Evolutionary conservation across 148 eudicot species (phyloP), one percentile per base, ranked within the genome.

Genomic region (Vaccinium myrtillus): DNA sequence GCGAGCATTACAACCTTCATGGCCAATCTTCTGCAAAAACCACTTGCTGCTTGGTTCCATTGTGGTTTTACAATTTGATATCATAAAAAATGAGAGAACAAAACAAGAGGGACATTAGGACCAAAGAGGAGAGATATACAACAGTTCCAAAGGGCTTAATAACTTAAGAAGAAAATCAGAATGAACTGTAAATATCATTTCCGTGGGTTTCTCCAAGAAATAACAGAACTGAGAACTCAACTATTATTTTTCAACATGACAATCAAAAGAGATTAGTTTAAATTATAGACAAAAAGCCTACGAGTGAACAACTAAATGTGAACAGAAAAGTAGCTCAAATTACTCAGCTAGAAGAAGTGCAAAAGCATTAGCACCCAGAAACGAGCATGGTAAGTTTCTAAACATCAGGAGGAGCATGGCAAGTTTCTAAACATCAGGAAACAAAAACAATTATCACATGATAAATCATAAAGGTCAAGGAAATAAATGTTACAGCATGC

Each of bases 21-120:
- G 97, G 81, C 99, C 99, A 88, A 87, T 89, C 92, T 96, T 96
- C 88, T 96, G 88, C 85, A 96, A 92, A 89, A 96, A 96, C 99
- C 99, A 96, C 90, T 96, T 96, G 94, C 99, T 96, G 89, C 84
- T 89, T 63, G 61, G 83, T 82, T 83, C 75, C 39, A 8, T 69
- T 13, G 74, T 30, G 77, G 83, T 74, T 85, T 18, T 87, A 69
- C 65, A 79, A 78, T 70, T 70, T 43, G 49, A 19, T 54, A 78
- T 75, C 84, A 76, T 81, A 55, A 77, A 54, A 75, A 79, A 65
- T 8, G 74, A 30, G 39, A 69, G 19, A 25, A 10, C 15, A 65
- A 63, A 56, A 79, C 9, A 67, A n/a, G 80, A 86, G 50, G 10
- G 55, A 69, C 1, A 84, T 89, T 58, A 89, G 83, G 25, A 79